phyloP scores from a whole-genome alignment of 495 filamentous ascomycete genomes.

The Penicillium lividum region DNA sequence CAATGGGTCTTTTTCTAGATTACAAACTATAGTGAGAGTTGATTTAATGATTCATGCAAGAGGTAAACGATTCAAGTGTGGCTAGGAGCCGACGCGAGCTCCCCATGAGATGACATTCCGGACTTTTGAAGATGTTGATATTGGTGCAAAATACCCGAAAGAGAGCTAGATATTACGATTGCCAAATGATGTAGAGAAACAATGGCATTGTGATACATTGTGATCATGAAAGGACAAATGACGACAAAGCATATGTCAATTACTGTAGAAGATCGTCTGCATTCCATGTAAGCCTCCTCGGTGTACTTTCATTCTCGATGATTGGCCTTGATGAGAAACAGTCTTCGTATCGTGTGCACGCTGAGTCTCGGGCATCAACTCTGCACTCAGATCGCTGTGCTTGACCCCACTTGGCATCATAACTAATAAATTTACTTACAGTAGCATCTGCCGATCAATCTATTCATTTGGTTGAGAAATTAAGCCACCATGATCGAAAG shows the following conservation, averaged over 20 bases:
- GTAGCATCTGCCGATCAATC: no score
- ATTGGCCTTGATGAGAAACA: background rate
- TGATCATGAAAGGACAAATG: background rate
- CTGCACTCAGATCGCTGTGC: no score
- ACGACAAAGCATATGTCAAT: no score
- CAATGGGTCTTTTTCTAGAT: background rate
- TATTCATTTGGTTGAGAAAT: no score
- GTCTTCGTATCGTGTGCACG: background rate
- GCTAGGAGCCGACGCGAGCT: background rate
- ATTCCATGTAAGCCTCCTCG: background rate
- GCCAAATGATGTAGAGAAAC: background rate
- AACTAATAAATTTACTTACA: no score
- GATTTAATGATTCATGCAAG: background rate
- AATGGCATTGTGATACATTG: background rate
- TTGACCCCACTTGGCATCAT: no score
- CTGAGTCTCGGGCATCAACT: no score
- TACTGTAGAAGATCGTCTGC: no score
- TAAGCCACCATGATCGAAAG: no score
- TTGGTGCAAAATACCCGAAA: background rate
- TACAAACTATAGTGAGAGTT: background rate
- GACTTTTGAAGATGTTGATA: background rate
- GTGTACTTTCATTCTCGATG: background rate
- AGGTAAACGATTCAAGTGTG: background rate
- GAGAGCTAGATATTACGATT: background rate
- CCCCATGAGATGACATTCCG: background rate